phyloP scores from a whole-genome alignment of 2,329 filamentous ascomycete genomes.

The Myriosclerotinia duriaeana region DNA sequence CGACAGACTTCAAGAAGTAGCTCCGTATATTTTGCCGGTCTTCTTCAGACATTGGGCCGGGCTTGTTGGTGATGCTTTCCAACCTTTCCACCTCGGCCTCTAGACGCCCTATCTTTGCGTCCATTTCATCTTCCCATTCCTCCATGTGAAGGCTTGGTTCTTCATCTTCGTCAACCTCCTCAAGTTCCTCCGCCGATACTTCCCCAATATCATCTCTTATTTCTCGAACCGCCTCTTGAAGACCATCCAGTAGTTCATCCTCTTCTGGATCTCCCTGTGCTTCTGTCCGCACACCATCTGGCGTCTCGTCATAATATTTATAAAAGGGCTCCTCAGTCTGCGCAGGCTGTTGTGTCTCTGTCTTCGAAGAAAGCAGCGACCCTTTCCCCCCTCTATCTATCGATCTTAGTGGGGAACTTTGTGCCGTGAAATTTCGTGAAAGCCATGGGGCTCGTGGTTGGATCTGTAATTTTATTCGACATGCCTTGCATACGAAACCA shows the following conservation, averaged over 20 bases:
- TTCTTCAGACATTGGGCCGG: constrained; percentile 26
- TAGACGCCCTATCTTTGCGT: constrained; percentile 18
- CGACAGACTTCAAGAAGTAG: constrained; percentile 25
- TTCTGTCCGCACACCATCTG: constrained; percentile 36
- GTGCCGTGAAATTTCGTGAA: constrained; percentile 31
- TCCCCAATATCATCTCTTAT: constrained; percentile 22
- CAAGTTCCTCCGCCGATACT: constrained; percentile 21
- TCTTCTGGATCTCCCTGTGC: constrained; percentile 30
- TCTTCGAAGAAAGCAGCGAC: background rate
- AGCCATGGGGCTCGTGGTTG: constrained; percentile 31
- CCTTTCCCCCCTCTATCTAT: constrained; percentile 15
- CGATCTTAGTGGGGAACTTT: constrained; percentile 20
- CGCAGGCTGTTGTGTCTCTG: constrained; percentile 7
- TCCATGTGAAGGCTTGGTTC: constrained; percentile 23
- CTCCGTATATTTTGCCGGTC: constrained; percentile 25
- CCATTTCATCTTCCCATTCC: constrained; percentile 22
- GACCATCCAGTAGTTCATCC: constrained; percentile 20
- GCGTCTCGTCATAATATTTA: constrained; percentile 36
- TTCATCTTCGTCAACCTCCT: constrained; percentile 25
- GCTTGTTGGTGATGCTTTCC: constrained; percentile 24
- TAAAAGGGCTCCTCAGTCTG: constrained; percentile 25
- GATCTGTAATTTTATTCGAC: constrained; percentile 36
- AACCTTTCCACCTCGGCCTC: constrained; percentile 24
- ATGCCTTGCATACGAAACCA: constrained; percentile 41
- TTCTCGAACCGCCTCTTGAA: constrained; percentile 20